Conservation (phyloP, 1,139 yeast genomes). For the Protomyces pachydermus region DNA sequence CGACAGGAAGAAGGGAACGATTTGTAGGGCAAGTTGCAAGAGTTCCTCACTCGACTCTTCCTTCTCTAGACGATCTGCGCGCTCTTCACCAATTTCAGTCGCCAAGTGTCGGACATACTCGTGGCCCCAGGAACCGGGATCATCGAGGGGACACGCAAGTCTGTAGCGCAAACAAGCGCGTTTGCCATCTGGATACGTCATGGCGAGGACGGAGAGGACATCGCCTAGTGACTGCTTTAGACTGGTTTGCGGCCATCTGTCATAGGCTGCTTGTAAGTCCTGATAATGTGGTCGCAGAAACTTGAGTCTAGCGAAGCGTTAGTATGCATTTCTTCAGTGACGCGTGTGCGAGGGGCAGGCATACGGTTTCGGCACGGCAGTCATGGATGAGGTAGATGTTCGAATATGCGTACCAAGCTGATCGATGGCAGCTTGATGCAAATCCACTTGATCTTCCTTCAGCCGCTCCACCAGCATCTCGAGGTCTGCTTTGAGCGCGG, state of each 20-base stretch:
- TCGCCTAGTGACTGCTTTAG: conserved; percentile 54
- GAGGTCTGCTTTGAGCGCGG: conserved; percentile 76
- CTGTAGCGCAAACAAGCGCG: conserved; percentile 80
- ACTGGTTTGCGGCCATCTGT: conserved; percentile 53
- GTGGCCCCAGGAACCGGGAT: conserved; percentile 91
- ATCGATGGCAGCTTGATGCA: conserved; percentile 57
- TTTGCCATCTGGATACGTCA: conserved; percentile 84
- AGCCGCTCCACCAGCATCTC: conserved; percentile 82
- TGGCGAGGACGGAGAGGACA: conserved; percentile 84
- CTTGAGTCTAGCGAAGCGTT: conserved; percentile 48
- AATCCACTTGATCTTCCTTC: conserved; percentile 46
- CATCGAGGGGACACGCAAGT: conserved; percentile 53
- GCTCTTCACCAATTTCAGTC: conserved; percentile 85
- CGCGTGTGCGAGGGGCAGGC: background rate
- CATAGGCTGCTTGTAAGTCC: conserved; percentile 58
- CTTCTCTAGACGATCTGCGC: conserved; percentile 52
- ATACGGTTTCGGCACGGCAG: conserved; percentile 94
- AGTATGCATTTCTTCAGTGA: background rate
- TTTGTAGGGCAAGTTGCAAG: conserved; percentile 61
- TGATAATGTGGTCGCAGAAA: conserved; percentile 86
- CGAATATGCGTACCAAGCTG: conserved; percentile 72
- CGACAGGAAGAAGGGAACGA: conserved; percentile 83
- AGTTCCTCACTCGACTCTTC: conserved; percentile 46
- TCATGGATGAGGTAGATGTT: conserved; percentile 96
- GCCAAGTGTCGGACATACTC: conserved; percentile 96